Evolutionary conservation across 2,329 filamentous ascomycete genomes (phyloP).

Genomic region (Leptographium flavum): DNA sequence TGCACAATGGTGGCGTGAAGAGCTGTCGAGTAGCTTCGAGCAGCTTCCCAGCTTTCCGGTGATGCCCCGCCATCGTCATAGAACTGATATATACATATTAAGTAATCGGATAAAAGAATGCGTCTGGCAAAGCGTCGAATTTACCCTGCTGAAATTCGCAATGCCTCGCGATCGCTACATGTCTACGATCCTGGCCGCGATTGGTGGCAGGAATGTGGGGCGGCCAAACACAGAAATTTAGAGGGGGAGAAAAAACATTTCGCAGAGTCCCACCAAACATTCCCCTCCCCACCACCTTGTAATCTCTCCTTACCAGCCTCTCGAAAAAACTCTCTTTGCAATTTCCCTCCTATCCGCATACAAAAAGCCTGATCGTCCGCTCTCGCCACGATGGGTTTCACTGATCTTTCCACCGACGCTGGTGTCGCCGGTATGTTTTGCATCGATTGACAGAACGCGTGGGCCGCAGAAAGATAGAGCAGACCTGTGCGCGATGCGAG

Average conservation of each 20-base stretch:
- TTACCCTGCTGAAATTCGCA: too few relatives aligned
- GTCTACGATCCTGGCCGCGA: background rate
- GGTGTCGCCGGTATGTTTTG: conserved; percentile 15
- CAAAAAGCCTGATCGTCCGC: background rate
- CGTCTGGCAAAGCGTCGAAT: too few relatives aligned
- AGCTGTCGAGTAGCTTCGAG: conserved; percentile 8
- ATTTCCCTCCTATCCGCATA: conserved; percentile 1
- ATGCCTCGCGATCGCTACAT: background rate
- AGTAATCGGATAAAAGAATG: too few relatives aligned
- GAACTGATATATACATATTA: background rate
- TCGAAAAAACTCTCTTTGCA: conserved; percentile 4
- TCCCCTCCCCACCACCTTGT: conserved; percentile 7
- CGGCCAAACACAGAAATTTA: background rate
- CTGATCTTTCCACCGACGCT: conserved; percentile 16
- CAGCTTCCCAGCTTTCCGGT: conserved; percentile 7
- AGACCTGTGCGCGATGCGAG: too few relatives aligned
- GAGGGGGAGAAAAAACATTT: conserved; percentile 5
- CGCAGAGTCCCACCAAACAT: conserved; percentile 2
- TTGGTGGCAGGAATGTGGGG: background rate
- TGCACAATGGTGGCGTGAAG: conserved; percentile 1
- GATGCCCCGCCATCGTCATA: too few relatives aligned
- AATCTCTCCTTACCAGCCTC: conserved; percentile 8
- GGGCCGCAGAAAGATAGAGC: too few relatives aligned
- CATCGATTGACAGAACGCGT: background rate
- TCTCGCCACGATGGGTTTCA: conserved; percentile 15